Conservation (phyloP, 306 rosid species). For the Vigna unguiculata region DNA sequence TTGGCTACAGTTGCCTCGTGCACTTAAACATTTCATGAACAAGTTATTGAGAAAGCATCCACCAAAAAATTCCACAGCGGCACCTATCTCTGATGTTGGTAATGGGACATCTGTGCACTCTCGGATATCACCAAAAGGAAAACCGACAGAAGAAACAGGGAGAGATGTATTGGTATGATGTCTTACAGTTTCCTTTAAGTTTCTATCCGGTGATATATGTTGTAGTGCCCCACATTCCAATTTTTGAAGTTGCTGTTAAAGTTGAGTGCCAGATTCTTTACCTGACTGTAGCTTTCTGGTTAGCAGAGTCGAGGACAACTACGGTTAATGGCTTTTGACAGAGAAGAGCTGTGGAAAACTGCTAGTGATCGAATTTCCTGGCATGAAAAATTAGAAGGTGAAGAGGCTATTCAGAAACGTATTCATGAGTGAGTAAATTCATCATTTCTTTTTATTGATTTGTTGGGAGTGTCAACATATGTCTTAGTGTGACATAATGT, state of each 20-base stretch:
- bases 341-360: slow-evolving; percentile 84
- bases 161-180: slow-evolving; percentile 66
- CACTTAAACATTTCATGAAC: slow-evolving; percentile 77
- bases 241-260: slow-evolving; percentile 35
- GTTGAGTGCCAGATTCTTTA: slow-evolving; percentile 34
- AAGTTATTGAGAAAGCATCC: slow-evolving; percentile 71
- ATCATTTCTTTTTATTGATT: slow-evolving; percentile 39
- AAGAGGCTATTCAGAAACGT: slow-evolving; percentile 89
- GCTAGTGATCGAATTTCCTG: slow-evolving; percentile 92
- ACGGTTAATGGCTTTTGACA: slow-evolving; percentile 87
- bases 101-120: slow-evolving; percentile 69
- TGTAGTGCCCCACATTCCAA: slow-evolving; percentile 30
- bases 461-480: slow-evolving; percentile 15
- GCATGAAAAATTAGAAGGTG: slow-evolving; percentile 92
- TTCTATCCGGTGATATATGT: slow-evolving; percentile 12
- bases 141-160: slow-evolving; percentile 60
- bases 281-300: slow-evolving; percentile 46
- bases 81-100: slow-evolving; percentile 65
- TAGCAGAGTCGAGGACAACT: slow-evolving; percentile 83
- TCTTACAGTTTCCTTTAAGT: slow-evolving; percentile 22
- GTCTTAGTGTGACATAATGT: slow-evolving; percentile 23
- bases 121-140: slow-evolving; percentile 89
- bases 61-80: slow-evolving; percentile 47
- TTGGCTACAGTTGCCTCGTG: slow-evolving; percentile 92
- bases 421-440: slow-evolving; percentile 84